Conservation (phyloP, 2,329 filamentous ascomycete genomes). For the Orbilia blumenaviensis region DNA sequence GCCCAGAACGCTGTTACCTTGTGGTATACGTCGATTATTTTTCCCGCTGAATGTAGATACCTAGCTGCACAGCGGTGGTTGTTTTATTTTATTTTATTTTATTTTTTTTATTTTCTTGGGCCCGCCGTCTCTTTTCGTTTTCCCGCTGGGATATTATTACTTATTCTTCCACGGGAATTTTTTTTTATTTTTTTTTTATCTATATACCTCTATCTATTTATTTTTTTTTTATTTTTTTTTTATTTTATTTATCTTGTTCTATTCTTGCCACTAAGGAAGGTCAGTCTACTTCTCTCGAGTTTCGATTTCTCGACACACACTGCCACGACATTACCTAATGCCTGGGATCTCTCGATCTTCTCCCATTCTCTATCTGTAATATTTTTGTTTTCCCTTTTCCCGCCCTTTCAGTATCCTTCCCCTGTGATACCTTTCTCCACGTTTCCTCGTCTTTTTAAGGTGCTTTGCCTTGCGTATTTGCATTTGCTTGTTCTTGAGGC, state of each 20-base stretch:
- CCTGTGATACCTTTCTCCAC: slow-evolving; percentile 50
- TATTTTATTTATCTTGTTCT: slow-evolving; percentile 36
- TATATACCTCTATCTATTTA: slow-evolving; percentile 25
- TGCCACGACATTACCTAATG: slow-evolving; percentile 46
- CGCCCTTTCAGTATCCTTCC: slow-evolving; percentile 18
- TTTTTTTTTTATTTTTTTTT: neutral
- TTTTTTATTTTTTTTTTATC: slow-evolving; percentile 33
- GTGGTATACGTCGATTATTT: slow-evolving; percentile 34
- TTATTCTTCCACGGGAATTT: neutral
- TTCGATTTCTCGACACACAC: slow-evolving; percentile 46
- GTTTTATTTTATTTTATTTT: neutral
- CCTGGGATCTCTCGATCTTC: slow-evolving; percentile 48
- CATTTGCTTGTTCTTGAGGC: slow-evolving; percentile 34
- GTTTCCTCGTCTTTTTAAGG: slow-evolving; percentile 21
- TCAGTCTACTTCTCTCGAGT: slow-evolving; percentile 35
- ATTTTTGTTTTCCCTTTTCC: too few relatives aligned
- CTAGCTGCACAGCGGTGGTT: slow-evolving; percentile 27
- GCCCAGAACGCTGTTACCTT: slow-evolving; percentile 13
- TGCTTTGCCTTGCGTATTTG: slow-evolving; percentile 3
- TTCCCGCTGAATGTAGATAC: slow-evolving; percentile 49
- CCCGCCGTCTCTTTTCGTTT: too few relatives aligned
- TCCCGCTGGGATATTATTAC: neutral
- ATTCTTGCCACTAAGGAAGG: slow-evolving; percentile 38
- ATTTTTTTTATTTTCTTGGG: neutral
- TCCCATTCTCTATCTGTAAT: slow-evolving; percentile 44